Base-by-base conservation (phyloP, 768 basidiomycete genomes). In the Pilatotrama ljubarskyi region DNA sequence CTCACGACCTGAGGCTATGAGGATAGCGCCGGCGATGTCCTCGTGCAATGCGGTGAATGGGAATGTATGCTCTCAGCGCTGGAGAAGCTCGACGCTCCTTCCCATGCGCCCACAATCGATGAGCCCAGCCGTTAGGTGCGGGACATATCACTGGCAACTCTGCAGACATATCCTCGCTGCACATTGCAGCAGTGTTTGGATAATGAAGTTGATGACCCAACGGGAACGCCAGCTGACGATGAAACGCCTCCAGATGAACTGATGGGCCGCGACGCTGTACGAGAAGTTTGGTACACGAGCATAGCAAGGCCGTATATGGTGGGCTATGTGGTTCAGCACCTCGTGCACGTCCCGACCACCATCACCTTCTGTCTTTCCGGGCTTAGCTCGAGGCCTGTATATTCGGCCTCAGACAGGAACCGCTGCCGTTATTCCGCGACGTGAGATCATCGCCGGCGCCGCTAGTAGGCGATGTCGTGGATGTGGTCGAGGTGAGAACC, bases 251-350 rank as follows among this genome's bases (percentile, higher is more conserved):
- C 26, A 3, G 14, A 35, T 40, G 29, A 44, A 26, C 29, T 35
- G 53, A 43, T 43, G 32, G 17, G n/a, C 9, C 32, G 32, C 14
- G 29, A 32, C 26, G 53, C 53, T 36, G n/a, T 54, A 26, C 29
- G 18, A 20, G 42, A 18, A 35, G 18, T n/a, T 35, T 18, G 42
- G 20, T 3, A 17, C 36, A 5, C 9, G 11, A 32, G 53, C 53
- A 54, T 32, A 26, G 38, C 53, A n/a, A 14, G 25, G 18, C 53
- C 42, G 20, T 1, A 55, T 55, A 17, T 55, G 54, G 44, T 17
- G 37, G 13, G 32, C 43, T n/a, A 55, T 55, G 54, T 55, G 54
- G 54, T 55, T 47, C 54, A 55, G 38, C 43, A 36, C 44, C 54
- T 37, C 54, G 35, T 55, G 43, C 35, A 10, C 22, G 35, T 18